phyloP scores from a whole-genome alignment of 768 basidiomycete species.

The Rhodotorula toruloides region DNA sequence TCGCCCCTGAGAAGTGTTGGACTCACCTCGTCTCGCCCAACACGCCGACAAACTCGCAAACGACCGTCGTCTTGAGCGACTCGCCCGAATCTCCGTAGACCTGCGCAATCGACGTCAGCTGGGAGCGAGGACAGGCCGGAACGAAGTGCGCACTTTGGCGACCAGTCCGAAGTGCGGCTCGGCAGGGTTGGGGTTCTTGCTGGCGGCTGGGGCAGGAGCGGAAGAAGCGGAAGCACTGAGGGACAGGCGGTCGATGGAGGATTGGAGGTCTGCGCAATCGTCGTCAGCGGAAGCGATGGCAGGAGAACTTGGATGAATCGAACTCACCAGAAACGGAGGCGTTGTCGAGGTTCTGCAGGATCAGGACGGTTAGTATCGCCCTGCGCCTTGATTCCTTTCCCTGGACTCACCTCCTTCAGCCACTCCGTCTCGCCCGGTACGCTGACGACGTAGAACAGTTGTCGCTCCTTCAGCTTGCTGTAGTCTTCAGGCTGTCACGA shows the following conservation, averaged over 20 bases:
- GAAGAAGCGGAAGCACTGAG: neutral
- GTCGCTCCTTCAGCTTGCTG: slow-evolving; percentile 40
- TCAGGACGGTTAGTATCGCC: neutral
- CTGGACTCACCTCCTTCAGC: slow-evolving; percentile 34
- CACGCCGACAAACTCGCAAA: slow-evolving; percentile 41
- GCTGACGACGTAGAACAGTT: slow-evolving; percentile 40
- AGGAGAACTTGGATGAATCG: neutral
- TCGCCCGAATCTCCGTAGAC: slow-evolving; percentile 34
- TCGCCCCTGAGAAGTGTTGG: too few species aligned
- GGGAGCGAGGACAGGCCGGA: neutral
- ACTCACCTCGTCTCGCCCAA: slow-evolving; percentile 38
- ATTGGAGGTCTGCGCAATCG: slow-evolving; percentile 12
- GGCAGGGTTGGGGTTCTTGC: slow-evolving; percentile 33
- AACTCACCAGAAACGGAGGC: slow-evolving; percentile 6
- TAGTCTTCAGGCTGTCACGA: slow-evolving; percentile 39
- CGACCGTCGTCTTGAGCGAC: slow-evolving; percentile 33
- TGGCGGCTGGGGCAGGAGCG: neutral
- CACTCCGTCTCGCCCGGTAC: slow-evolving; percentile 43
- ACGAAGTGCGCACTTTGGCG: slow-evolving; percentile 27
- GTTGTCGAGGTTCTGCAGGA: slow-evolving; percentile 17
- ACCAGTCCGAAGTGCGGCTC: slow-evolving; percentile 34
- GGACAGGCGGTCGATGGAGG: slow-evolving; percentile 10
- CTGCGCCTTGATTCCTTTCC: neutral
- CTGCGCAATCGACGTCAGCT: neutral
- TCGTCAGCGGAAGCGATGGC: neutral